Percentiles rank a stretch among this genome's conserved stretches.
phyloP scores from a whole-genome alignment of 768 basidiomycete genomes.

The Auriscalpium orientale region DNA sequence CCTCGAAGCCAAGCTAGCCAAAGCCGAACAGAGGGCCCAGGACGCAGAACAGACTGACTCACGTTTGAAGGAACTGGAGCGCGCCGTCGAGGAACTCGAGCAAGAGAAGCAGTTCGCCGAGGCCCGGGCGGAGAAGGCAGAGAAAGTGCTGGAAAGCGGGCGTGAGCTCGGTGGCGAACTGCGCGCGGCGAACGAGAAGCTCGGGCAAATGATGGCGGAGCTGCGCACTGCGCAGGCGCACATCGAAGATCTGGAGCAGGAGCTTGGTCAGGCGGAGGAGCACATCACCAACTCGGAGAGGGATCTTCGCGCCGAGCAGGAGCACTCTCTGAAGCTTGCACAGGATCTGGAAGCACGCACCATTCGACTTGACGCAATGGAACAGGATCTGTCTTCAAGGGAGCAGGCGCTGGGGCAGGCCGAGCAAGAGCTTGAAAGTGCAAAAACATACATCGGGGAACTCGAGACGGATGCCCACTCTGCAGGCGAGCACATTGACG shows the following conservation, averaged over 20 bases:
- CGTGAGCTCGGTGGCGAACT: conserved; percentile 64
- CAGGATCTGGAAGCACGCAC: conserved; percentile 31
- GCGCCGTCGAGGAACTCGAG: conserved; percentile 35
- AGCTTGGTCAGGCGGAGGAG: conserved; percentile 43
- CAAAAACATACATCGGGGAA: conserved; percentile 46
- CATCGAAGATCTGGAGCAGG: conserved; percentile 56
- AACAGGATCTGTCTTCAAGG: conserved; percentile 16
- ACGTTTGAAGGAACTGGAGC: conserved; percentile 39
- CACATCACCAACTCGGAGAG: conserved; percentile 50
- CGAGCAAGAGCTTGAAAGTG: conserved; percentile 28
- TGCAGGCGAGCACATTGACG: conserved; percentile 44
- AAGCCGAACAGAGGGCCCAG: conserved; percentile 41
- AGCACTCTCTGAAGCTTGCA: conserved; percentile 29
- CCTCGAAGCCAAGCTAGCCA: conserved; percentile 47
- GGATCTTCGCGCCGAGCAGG: conserved; percentile 47
- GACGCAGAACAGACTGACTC: conserved; percentile 32
- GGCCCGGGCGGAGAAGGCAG: conserved; percentile 58
- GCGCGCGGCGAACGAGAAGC: conserved; percentile 55
- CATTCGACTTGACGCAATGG: conserved; percentile 16
- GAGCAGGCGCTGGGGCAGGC: conserved; percentile 15
- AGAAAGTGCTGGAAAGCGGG: conserved; percentile 52
- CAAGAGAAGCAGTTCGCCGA: conserved; percentile 48
- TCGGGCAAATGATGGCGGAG: conserved; percentile 48
- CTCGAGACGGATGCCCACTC: conserved; percentile 52
- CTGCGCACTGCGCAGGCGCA: conserved; percentile 52